phyloP scores from a whole-genome alignment of 768 basidiomycete species.

The Symmetrospora coprosmae region DNA sequence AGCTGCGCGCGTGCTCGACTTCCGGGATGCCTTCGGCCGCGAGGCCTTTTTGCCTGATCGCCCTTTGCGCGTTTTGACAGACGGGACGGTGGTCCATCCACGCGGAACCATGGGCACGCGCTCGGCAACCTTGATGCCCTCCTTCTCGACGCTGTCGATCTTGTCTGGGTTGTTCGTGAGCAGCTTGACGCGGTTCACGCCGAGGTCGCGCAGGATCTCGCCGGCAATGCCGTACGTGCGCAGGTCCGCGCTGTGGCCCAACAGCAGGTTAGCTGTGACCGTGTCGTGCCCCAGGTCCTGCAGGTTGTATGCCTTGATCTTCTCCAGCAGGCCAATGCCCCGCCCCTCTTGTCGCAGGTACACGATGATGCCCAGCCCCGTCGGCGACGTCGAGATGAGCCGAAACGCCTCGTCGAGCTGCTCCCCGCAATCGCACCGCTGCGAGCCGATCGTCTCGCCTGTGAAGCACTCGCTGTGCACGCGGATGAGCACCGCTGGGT shows the following conservation, averaged over 20 bases:
- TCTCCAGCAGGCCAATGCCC: slow-evolving; percentile 87
- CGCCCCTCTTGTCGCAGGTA: slow-evolving; percentile 96
- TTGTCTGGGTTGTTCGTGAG: slow-evolving; percentile 99
- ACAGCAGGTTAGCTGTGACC: slow-evolving; percentile 89
- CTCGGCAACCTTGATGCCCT: slow-evolving; percentile 66
- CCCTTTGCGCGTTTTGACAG: neutral
- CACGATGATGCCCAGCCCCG: slow-evolving; percentile 68
- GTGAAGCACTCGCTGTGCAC: slow-evolving; percentile 99
- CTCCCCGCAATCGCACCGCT: slow-evolving; percentile 98
- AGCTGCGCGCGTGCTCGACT: slow-evolving; percentile 30
- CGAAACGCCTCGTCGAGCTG: slow-evolving; percentile 95
- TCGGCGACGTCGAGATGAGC: slow-evolving; percentile 60
- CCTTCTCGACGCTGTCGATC: slow-evolving; percentile 67
- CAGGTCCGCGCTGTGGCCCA: slow-evolving; percentile 88
- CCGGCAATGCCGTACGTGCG: slow-evolving; percentile 81
- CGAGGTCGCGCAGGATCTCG: slow-evolving; percentile 76
- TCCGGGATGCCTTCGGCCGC: slow-evolving; percentile 4
- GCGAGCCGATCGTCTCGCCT: slow-evolving; percentile 90
- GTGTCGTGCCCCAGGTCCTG: slow-evolving; percentile 98
- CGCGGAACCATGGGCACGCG: slow-evolving; percentile 88
- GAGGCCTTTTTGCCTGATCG: neutral
- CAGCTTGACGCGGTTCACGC: slow-evolving; percentile 55
- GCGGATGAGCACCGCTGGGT: slow-evolving; percentile 62
- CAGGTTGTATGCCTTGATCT: slow-evolving; percentile 91
- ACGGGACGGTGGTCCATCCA: slow-evolving; percentile 52